Evolutionary conservation across 176 grass and related monocot genomes (phyloP).

Genomic region (Triticum aestivum): DNA sequence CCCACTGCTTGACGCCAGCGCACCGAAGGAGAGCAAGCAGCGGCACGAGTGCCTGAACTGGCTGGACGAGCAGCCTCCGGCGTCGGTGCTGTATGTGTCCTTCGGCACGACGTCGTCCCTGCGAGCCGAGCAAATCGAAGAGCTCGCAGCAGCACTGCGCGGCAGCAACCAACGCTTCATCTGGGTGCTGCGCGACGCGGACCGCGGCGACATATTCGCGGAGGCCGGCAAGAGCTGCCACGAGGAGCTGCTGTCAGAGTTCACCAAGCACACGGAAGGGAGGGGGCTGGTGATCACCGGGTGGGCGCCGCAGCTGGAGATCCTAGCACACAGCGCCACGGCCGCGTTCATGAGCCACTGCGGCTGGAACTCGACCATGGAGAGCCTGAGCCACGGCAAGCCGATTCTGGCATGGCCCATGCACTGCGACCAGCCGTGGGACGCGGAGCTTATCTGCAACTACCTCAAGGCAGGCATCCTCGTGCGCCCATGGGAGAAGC

Average conservation of each 20-base stretch:
- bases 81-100: constrained; percentile 57
- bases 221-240: neutral
- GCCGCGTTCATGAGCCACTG: constrained; percentile 76
- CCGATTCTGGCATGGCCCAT: constrained; percentile 58
- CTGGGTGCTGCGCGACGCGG: constrained; percentile 67
- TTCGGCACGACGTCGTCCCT: constrained; percentile 49
- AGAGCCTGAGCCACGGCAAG: constrained; percentile 64
- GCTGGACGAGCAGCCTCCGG: constrained; percentile 59
- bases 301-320: constrained; percentile 72
- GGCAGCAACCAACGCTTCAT: constrained; percentile 56
- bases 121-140: constrained; percentile 30
- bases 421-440: constrained; percentile 63
- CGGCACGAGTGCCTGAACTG: constrained; percentile 53
- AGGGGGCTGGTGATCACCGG: constrained; percentile 31
- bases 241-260: constrained; percentile 21
- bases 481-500: constrained; percentile 37
- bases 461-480: constrained; percentile 44
- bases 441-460: constrained; percentile 34
- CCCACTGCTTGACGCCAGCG: neutral
- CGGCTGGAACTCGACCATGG: constrained; percentile 76
- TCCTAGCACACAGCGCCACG: constrained; percentile 40
- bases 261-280: constrained; percentile 22
- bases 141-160: constrained; percentile 43
- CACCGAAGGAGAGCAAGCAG: neutral
- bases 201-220: constrained; percentile 43